Conservation (phyloP, 2,329 filamentous ascomycete species). For the Daldinia eschscholtzii region DNA sequence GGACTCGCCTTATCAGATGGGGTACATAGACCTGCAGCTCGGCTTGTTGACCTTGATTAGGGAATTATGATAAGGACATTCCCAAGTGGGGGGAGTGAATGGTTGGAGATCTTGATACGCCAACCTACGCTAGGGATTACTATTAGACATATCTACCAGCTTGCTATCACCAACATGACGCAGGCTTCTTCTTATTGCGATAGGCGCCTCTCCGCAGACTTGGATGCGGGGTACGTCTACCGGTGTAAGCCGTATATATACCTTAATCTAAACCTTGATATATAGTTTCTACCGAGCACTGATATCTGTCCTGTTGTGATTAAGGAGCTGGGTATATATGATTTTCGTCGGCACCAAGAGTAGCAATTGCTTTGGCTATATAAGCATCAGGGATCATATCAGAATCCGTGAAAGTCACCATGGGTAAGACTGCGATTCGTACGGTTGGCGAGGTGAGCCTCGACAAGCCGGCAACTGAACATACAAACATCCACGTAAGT, state of each 20-base stretch:
- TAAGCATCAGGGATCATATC: not conserved
- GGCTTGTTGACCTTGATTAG: conserved; percentile 17
- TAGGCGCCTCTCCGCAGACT: conserved; percentile 31
- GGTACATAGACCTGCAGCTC: conserved; percentile 28
- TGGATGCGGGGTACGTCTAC: conserved; percentile 45
- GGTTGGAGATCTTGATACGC: conserved; percentile 18
- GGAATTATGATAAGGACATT: conserved; percentile 22
- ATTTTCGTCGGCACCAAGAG: not conserved
- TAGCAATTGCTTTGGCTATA: not conserved
- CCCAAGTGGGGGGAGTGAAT: conserved; percentile 26
- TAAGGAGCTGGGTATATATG: not conserved
- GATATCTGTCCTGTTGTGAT: not conserved
- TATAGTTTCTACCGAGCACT: not conserved
- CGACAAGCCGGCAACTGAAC: conserved; percentile 77
- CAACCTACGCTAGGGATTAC: conserved; percentile 15
- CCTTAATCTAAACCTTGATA: not conserved
- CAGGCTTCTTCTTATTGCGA: conserved; percentile 22
- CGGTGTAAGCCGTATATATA: conserved; percentile 4
- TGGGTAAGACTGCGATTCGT: conserved; percentile 67
- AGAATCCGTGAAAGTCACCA: conserved; percentile 37
- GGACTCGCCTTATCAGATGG: conserved; percentile 36
- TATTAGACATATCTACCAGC: not conserved
- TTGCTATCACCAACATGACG: conserved; percentile 25
- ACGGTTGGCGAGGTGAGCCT: conserved; percentile 80
- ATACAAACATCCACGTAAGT: conserved; percentile 77